Base-by-base conservation (phyloP, 139 green algal species). In the Micractinium sp. region DNA sequence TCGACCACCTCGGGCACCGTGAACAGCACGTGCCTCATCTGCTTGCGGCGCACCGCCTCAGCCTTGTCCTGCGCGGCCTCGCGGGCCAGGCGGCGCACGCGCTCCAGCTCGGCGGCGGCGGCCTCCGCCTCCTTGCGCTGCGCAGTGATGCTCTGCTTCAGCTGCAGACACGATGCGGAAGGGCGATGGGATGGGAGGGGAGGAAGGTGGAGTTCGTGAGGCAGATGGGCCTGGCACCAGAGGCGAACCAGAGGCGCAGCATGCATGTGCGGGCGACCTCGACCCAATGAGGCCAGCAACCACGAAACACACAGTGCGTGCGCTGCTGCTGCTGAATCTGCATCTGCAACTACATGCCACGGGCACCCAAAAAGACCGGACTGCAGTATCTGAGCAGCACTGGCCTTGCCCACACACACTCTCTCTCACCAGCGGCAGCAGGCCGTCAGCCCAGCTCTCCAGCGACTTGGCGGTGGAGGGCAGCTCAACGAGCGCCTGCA, bases 1-100 rank as follows among this genome's bases (percentile, higher is more conserved):
- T 89, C 27, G 2, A 67, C 22, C 56, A 85, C 86, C 74, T 84
- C 75, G 7, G 94, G 94, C 79, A 92, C 79, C n/a, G 93, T 94
- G 91, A 92, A 95, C 39, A 96, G 88, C 63, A 96, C 91, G 92
- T 94, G 92, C 69, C 47, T 31, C 81, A 93, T 88, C 90, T 95
- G 92, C n/a, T 81, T 86, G 47, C 92, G 77, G 19, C 90, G 90
- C 66, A 93, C 89, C 66, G 82, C 82, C 85, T 92, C 81, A 47
- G 83, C 87, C 78, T 93, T 93, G 41, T 63, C 73, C 89, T 92
- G 73, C 41, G 60, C 78, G 7, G 66, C 61, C 79, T 36, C 53
- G 31, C 77, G 69, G 77, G 39, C 36, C 23, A 41, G 33, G 12
- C 29, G 27, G 12, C 83, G 83, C 66, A 69, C 16, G 35, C 25